A percentile compares a stretch with the other conserved stretches of the same genome.
phyloP scores from a whole-genome alignment of 2,329 filamentous ascomycete species.

The Botrytis fabae region DNA sequence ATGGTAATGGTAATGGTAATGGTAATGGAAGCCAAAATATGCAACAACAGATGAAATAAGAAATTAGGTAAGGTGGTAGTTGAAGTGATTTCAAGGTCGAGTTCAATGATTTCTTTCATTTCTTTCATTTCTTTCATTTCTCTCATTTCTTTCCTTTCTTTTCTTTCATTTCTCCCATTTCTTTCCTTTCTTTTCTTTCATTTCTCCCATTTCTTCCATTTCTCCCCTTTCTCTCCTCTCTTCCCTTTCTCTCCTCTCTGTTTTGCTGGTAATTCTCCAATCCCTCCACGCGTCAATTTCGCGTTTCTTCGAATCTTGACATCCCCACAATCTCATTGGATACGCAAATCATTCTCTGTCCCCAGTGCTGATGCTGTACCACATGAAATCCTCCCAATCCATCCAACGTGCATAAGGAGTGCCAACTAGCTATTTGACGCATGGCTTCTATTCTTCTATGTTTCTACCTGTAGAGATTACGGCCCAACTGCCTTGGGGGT shows the following conservation, averaged over 20 bases:
- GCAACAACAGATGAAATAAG: not conserved
- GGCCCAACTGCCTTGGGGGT: not conserved
- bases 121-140: not conserved
- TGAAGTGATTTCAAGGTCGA: not conserved
- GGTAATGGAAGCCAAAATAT: not conserved
- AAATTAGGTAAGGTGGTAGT: not conserved
- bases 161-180: not conserved
- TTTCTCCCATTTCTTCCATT: not conserved
- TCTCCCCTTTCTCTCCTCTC: no score
- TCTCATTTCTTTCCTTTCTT: not conserved
- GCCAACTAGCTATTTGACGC: not conserved
- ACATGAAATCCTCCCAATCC: not conserved
- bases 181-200: not conserved
- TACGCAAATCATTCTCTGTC: not conserved
- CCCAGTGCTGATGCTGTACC: not conserved
- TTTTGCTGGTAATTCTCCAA: not conserved
- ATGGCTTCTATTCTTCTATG: not conserved
- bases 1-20: no score
- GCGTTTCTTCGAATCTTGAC: not conserved
- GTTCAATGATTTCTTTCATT: not conserved
- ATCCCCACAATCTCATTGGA: not conserved
- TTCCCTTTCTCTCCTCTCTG: no score
- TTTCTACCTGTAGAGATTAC: not conserved
- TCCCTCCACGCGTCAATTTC: slow-evolving; percentile 14
- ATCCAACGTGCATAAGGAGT: not conserved